Percentiles rank a stretch among this genome's conserved stretches.
These are phyloP conservation scores for Camelina neglecta DNA, from an alignment of 345 rosid genomes.

Conservation along the genomic window DNA sequence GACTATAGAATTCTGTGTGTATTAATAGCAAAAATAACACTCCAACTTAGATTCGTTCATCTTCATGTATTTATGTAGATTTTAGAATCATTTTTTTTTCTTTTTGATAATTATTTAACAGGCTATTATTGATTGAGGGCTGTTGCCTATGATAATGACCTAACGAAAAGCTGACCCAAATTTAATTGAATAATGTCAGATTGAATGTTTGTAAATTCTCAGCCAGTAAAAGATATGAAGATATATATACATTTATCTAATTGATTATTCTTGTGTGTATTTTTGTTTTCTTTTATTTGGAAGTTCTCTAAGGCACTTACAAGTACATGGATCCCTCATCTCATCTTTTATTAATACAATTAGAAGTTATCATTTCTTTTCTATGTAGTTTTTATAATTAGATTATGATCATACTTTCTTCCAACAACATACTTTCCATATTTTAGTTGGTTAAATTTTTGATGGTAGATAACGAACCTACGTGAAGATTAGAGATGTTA, in stretches of 20 bases:
- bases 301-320: conserved; percentile 1
- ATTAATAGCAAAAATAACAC: conserved; percentile 21
- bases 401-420: too few species aligned
- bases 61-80: conserved; percentile 29
- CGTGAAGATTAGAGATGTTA: too few species aligned
- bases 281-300: conserved; percentile 29
- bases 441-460: too few species aligned
- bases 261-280: conserved; percentile 23
- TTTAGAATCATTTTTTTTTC: neutral
- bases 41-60: conserved; percentile 28
- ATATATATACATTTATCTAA: conserved; percentile 6
- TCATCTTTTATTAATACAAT: neutral
- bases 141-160: conserved; percentile 44
- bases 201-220: conserved; percentile 41
- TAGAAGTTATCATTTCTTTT: too few species aligned
- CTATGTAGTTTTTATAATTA: too few species aligned
- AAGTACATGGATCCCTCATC: conserved; percentile 7
- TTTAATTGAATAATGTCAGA: conserved; percentile 42
- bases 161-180: conserved; percentile 37
- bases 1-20: conserved; percentile 10
- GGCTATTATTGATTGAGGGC: conserved; percentile 35
- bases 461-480: too few species aligned
- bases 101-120: conserved; percentile 25
- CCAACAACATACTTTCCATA: too few species aligned
- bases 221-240: conserved; percentile 28